Evolutionary conservation across 768 basidiomycete species (phyloP).

Genomic region (Boletellus ananiceps): DNA sequence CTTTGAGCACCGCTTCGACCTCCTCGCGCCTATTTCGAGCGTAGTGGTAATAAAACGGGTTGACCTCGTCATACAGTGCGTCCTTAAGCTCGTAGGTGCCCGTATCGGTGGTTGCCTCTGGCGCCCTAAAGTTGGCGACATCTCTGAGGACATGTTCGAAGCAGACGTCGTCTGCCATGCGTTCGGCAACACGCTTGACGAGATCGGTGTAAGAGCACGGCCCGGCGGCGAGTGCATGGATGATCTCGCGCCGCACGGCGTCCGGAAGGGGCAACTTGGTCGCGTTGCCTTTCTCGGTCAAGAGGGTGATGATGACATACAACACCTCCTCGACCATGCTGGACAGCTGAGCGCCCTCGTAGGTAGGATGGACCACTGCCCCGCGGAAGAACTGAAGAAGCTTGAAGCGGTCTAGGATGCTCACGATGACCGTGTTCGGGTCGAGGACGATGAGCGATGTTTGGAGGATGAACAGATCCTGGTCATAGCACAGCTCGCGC

Average conservation of each 20-base stretch:
- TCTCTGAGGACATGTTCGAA: slow-evolving; percentile 76
- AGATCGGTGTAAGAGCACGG: slow-evolving; percentile 89
- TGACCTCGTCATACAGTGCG: slow-evolving; percentile 78
- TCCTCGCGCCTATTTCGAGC: slow-evolving; percentile 90
- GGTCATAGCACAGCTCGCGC: slow-evolving; percentile 94
- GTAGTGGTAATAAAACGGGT: slow-evolving; percentile 96
- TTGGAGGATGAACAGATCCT: slow-evolving; percentile 89
- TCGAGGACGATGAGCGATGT: slow-evolving; percentile 74
- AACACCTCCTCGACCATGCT: slow-evolving; percentile 92
- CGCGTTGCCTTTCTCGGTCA: slow-evolving; percentile 78
- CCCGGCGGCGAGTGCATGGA: slow-evolving; percentile 87
- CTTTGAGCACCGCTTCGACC: slow-evolving; percentile 72
- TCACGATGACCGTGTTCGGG: slow-evolving; percentile 74
- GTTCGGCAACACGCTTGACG: slow-evolving; percentile 84
- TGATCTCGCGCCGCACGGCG: slow-evolving; percentile 76
- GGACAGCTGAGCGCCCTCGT: slow-evolving; percentile 66
- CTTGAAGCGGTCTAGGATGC: slow-evolving; percentile 87
- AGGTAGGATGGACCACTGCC: slow-evolving; percentile 45
- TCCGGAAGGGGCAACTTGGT: slow-evolving; percentile 58
- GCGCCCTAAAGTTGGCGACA: slow-evolving; percentile 78
- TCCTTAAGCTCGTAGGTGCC: slow-evolving; percentile 89
- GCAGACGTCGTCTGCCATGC: slow-evolving; percentile 75
- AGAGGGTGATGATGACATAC: slow-evolving; percentile 79
- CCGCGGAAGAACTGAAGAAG: slow-evolving; percentile 78
- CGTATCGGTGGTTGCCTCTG: slow-evolving; percentile 70